Percentiles rank a stretch among this genome's conserved stretches.
Evolutionary conservation across 2,329 filamentous ascomycete genomes (phyloP).

Genomic region (Sporothrix brunneoviolacea): DNA sequence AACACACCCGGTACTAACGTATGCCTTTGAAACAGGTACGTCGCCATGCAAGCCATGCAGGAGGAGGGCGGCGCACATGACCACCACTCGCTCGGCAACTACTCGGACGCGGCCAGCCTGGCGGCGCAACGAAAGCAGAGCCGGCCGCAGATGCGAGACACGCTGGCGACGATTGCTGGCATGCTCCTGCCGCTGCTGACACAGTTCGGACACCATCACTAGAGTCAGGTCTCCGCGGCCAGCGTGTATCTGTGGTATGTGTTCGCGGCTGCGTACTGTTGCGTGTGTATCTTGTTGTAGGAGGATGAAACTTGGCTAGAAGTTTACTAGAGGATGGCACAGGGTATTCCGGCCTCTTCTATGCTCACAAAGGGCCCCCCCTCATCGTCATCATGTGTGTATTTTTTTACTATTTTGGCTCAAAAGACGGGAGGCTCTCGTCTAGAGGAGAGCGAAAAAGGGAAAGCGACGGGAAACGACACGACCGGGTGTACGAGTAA

Average conservation of each 20-base stretch:
- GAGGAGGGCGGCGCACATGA: slow-evolving; percentile 55
- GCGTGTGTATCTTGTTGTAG: background rate
- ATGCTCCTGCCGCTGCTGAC: slow-evolving; percentile 75
- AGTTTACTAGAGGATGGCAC: too few relatives aligned
- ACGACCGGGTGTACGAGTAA: too few relatives aligned
- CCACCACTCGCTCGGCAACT: slow-evolving; percentile 43
- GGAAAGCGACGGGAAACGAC: too few relatives aligned
- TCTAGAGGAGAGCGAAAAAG: too few relatives aligned
- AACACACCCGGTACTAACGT: too few relatives aligned
- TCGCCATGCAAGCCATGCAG: slow-evolving; percentile 98
- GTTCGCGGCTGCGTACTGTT: background rate
- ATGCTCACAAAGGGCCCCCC: too few relatives aligned
- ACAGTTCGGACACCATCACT: slow-evolving; percentile 70
- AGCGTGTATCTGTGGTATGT: background rate
- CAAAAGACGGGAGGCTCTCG: too few relatives aligned
- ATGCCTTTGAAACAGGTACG: slow-evolving; percentile 73
- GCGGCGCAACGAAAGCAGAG: slow-evolving; percentile 43
- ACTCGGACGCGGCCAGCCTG: slow-evolving; percentile 38
- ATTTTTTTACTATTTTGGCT: too few relatives aligned
- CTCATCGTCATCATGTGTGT: too few relatives aligned
- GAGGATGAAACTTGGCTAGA: too few relatives aligned
- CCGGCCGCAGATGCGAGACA: slow-evolving; percentile 60
- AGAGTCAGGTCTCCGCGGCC: slow-evolving; percentile 8
- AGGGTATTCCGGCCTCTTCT: too few relatives aligned
- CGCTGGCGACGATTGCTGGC: slow-evolving; percentile 62